These are phyloP conservation scores for Paramecium caudatum DNA, from an alignment of 73 alveolate species.

Conservation along the genomic window DNA sequence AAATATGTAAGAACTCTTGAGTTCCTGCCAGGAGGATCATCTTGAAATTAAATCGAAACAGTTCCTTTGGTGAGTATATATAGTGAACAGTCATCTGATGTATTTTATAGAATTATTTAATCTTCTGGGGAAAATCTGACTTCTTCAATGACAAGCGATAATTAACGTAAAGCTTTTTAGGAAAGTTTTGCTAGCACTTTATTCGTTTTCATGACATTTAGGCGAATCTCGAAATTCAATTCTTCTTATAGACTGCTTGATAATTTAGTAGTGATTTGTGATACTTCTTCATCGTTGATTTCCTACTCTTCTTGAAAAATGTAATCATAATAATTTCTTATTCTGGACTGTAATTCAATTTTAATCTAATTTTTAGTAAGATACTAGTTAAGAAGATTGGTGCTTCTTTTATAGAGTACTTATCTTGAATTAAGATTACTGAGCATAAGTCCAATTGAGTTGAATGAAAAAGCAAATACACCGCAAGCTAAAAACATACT, in stretches of 20 bases:
- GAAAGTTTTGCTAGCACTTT: constrained; percentile 41
- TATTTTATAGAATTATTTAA: neutral
- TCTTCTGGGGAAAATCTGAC: constrained; percentile 75
- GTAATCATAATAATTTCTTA: constrained; percentile 85
- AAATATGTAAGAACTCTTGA: constrained; percentile 7
- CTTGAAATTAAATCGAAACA: constrained; percentile 23
- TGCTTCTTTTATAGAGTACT: constrained; percentile 76
- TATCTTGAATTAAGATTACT: constrained; percentile 78
- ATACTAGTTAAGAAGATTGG: constrained; percentile 78
- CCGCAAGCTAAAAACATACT: constrained; percentile 91
- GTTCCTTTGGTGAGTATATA: constrained; percentile 68
- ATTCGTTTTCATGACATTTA: constrained; percentile 37
- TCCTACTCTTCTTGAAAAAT: constrained; percentile 77
- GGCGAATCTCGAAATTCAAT: constrained; percentile 58
- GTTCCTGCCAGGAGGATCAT: constrained; percentile 28
- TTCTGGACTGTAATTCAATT: constrained; percentile 79
- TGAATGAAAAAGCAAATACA: constrained; percentile 88
- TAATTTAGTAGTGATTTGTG: constrained; percentile 41
- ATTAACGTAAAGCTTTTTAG: constrained; percentile 36
- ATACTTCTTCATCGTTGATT: constrained; percentile 65
- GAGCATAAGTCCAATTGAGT: constrained; percentile 84
- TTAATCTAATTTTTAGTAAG: constrained; percentile 83
- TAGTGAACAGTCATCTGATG: constrained; percentile 66
- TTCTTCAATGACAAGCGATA: constrained; percentile 47
- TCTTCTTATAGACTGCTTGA: constrained; percentile 42